A percentile compares a stretch with the other conserved stretches of the same genome.
Evolutionary conservation across 768 basidiomycete species (phyloP).

Genomic region (Austroboletus eburneus): DNA sequence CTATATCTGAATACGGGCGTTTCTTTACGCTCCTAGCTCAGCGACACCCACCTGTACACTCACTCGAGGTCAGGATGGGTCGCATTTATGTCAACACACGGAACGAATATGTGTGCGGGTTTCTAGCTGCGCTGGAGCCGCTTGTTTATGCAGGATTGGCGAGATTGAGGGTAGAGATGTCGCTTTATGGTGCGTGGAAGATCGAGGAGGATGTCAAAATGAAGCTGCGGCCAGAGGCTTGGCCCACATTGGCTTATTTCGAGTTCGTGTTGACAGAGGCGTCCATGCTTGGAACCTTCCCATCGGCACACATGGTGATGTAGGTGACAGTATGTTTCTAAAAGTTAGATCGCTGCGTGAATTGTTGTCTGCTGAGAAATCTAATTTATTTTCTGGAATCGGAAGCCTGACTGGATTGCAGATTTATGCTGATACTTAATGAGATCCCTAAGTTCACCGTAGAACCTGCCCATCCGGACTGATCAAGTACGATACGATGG

Average conservation of each 20-base stretch:
- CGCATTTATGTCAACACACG: background rate
- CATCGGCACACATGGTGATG: background rate
- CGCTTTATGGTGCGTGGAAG: conserved; percentile 5
- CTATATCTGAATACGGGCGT: conserved; percentile 1
- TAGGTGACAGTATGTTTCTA: background rate
- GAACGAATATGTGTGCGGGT: conserved; percentile 4
- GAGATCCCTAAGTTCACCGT: too few relatives aligned
- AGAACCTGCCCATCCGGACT: too few relatives aligned
- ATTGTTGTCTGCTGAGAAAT: too few relatives aligned
- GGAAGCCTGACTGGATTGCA: too few relatives aligned
- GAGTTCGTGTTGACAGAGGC: conserved; percentile 12
- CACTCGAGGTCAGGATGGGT: conserved; percentile 7
- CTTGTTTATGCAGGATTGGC: conserved; percentile 3
- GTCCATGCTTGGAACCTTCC: background rate
- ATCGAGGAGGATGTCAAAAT: conserved; percentile 6
- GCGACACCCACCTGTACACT: conserved; percentile 1
- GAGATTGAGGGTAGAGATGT: conserved; percentile 7
- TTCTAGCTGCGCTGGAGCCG: conserved; percentile 4
- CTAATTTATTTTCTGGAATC: too few relatives aligned
- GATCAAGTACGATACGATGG: too few relatives aligned
- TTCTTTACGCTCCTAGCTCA: conserved; percentile 5
- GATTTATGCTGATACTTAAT: too few relatives aligned
- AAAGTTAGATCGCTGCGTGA: too few relatives aligned
- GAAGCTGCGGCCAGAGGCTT: conserved; percentile 6
- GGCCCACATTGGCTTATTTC: conserved; percentile 8